Percentiles rank a stretch among this genome's conserved stretches.
Evolutionary conservation across 805 yeast genomes (phyloP).

Genomic region (Danielozyma ontarioensis): DNA sequence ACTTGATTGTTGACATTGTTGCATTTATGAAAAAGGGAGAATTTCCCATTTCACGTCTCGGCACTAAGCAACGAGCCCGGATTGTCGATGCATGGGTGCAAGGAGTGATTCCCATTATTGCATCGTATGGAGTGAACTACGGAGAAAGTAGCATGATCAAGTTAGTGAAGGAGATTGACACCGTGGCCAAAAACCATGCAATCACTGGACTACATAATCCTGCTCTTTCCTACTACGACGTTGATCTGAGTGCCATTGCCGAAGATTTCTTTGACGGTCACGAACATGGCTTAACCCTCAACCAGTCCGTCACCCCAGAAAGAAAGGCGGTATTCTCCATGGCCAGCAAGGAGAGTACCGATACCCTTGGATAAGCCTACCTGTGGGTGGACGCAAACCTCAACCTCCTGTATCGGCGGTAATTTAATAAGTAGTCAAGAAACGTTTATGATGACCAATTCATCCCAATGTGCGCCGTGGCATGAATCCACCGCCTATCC

Average conservation of each 20-base stretch:
- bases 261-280: constrained; percentile 28
- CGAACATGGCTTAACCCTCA: constrained; percentile 27
- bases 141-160: constrained; percentile 65
- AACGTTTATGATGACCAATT: too few species aligned
- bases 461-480: too few species aligned
- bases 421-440: background rate
- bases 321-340: constrained; percentile 10
- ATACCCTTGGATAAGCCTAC: background rate
- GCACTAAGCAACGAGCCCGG: constrained; percentile 69
- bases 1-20: constrained; percentile 75
- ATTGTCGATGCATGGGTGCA: constrained; percentile 53
- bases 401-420: background rate
- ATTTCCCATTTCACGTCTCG: constrained; percentile 67
- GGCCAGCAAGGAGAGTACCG: constrained; percentile 2
- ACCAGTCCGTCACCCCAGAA: constrained; percentile 8
- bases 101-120: constrained; percentile 38
- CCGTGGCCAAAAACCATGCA: constrained; percentile 34
- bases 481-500: too few species aligned
- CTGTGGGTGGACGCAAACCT: background rate
- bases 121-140: constrained; percentile 48
- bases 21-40: constrained; percentile 65
- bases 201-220: constrained; percentile 38
- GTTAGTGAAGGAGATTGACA: constrained; percentile 50
- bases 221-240: constrained; percentile 36
- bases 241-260: constrained; percentile 11